Evolutionary conservation across 345 rosid genomes (phyloP).

Genomic region (Cardamine chenopodiifolia): DNA sequence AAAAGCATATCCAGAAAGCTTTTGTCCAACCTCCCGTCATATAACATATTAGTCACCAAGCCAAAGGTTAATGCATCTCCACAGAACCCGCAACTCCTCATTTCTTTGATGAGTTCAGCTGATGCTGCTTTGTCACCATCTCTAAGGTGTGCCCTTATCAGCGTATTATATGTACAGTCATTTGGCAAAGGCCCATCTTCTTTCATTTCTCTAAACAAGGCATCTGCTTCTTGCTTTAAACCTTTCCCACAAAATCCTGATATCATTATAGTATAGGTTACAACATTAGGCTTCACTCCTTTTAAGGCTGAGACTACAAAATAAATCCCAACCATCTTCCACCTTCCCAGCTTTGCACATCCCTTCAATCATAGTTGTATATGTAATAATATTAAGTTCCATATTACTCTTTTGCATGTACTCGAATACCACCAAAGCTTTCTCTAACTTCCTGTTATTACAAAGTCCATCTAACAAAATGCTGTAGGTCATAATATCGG

Average conservation of each 20-base stretch:
- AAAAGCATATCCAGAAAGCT: not conserved
- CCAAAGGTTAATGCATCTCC: not conserved
- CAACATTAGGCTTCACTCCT: conserved; percentile 27
- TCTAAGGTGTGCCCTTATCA: not conserved
- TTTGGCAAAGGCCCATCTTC: not conserved
- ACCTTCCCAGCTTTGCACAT: conserved; percentile 14
- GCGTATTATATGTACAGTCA: not conserved
- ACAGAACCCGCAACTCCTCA: not conserved
- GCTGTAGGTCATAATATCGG: conserved; percentile 17
- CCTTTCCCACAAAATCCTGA: conserved; percentile 25
- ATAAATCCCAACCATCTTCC: not conserved
- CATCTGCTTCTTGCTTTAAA: not conserved
- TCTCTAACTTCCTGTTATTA: conserved; percentile 23
- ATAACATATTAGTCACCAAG: not conserved
- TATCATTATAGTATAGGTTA: conserved; percentile 29
- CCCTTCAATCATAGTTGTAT: not conserved
- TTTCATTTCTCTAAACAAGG: conserved; percentile 33
- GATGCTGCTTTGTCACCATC: not conserved
- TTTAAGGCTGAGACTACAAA: not conserved
- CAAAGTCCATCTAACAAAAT: conserved; percentile 38
- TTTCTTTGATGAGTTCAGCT: not conserved
- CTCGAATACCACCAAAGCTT: conserved; percentile 30
- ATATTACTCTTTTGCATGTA: not conserved
- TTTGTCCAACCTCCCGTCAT: conserved; percentile 11
- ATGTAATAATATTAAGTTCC: not conserved